These are phyloP conservation scores for Candida qinlingensis DNA, from an alignment of 805 yeast genomes.

Conservation along the genomic window DNA sequence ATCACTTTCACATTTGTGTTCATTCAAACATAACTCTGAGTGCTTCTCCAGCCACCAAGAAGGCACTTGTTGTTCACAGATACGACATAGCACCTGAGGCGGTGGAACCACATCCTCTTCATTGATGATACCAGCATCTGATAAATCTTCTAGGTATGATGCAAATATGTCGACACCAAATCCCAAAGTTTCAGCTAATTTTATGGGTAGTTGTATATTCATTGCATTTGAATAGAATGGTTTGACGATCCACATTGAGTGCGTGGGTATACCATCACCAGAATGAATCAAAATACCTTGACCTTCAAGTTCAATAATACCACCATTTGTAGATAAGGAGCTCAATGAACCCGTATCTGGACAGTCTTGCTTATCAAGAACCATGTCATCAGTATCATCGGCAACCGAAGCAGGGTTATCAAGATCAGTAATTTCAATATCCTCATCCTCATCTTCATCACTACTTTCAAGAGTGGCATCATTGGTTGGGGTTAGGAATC, in stretches of 20 bases:
- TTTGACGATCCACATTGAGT: slow-evolving; percentile 90
- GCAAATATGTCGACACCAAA: slow-evolving; percentile 85
- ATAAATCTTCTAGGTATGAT: slow-evolving; percentile 59
- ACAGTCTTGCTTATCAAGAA: no score
- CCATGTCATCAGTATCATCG: background rate
- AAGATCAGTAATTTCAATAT: slow-evolving; percentile 19
- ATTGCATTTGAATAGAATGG: slow-evolving; percentile 65
- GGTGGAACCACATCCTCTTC: slow-evolving; percentile 72
- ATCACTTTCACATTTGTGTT: slow-evolving; percentile 75
- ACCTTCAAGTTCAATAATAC: slow-evolving; percentile 75
- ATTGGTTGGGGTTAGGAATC: slow-evolving; percentile 50
- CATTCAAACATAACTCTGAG: slow-evolving; percentile 79
- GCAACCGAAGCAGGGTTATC: slow-evolving; percentile 17
- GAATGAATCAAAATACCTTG: slow-evolving; percentile 86
- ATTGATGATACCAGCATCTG: slow-evolving; percentile 59
- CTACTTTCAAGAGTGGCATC: slow-evolving; percentile 23
- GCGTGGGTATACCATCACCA: slow-evolving; percentile 54
- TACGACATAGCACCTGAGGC: slow-evolving; percentile 76
- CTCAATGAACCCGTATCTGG: slow-evolving; percentile 15
- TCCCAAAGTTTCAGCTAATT: slow-evolving; percentile 71
- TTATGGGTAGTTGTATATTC: slow-evolving; percentile 63
- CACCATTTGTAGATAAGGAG: slow-evolving; percentile 51
- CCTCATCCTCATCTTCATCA: slow-evolving; percentile 14
- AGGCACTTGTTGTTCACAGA: slow-evolving; percentile 87
- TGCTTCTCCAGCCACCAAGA: slow-evolving; percentile 96